Evolutionary conservation across 2,329 filamentous ascomycete species (phyloP).

Genomic region (Corynespora cassiicola): DNA sequence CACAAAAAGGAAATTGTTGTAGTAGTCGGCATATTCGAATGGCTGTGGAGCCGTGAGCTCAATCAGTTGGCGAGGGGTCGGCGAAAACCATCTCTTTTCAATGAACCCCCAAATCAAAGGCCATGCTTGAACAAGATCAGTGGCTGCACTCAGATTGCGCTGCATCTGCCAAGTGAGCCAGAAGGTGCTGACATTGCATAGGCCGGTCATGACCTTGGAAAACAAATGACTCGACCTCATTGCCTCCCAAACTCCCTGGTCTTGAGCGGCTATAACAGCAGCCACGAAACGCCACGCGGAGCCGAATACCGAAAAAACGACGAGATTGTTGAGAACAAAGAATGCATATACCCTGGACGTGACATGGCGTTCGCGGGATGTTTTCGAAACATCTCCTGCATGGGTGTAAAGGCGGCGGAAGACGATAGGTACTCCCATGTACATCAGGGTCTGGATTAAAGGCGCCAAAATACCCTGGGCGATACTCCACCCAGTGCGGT

Average conservation of each 20-base stretch:
- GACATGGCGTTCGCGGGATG: slow-evolving; percentile 88
- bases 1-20: slow-evolving; percentile 97
- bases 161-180: slow-evolving; percentile 94
- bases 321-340: slow-evolving; percentile 95
- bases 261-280: slow-evolving; percentile 63
- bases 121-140: slow-evolving; percentile 87
- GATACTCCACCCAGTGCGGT: slow-evolving; percentile 78
- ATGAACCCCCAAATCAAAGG: slow-evolving; percentile 81
- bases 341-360: slow-evolving; percentile 92
- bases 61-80: slow-evolving; percentile 89
- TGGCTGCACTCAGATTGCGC: slow-evolving; percentile 80
- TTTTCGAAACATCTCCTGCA: slow-evolving; percentile 90
- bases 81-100: slow-evolving; percentile 78
- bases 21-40: slow-evolving; percentile 95
- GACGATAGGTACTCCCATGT: slow-evolving; percentile 83
- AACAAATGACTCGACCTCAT: slow-evolving; percentile 71
- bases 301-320: slow-evolving; percentile 92
- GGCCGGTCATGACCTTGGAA: slow-evolving; percentile 69
- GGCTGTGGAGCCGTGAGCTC: slow-evolving; percentile 89
- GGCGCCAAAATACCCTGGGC: slow-evolving; percentile 92
- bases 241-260: slow-evolving; percentile 68
- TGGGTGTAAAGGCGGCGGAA: slow-evolving; percentile 85
- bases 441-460: slow-evolving; percentile 83
- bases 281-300: slow-evolving; percentile 80
- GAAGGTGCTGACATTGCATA: slow-evolving; percentile 85